These are phyloP conservation scores for Exophiala mesophila DNA, from an alignment of 2,329 filamentous ascomycete genomes.

Conservation along the genomic window DNA sequence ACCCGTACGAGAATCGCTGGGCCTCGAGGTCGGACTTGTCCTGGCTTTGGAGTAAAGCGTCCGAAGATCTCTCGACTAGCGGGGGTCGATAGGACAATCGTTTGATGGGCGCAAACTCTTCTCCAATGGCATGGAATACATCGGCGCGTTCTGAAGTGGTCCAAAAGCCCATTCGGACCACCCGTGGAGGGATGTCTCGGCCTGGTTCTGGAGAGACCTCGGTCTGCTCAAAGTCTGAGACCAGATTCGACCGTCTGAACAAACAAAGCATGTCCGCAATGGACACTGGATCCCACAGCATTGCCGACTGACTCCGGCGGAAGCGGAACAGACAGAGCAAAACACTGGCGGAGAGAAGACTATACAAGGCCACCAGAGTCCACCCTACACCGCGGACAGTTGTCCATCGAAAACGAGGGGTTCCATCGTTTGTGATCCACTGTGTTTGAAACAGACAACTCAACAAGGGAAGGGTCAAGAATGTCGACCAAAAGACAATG, in stretches of 20 bases:
- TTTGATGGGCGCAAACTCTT: slow-evolving; percentile 49
- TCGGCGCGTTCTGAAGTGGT: slow-evolving; percentile 60
- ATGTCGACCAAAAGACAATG: slow-evolving; percentile 68
- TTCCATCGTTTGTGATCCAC: slow-evolving; percentile 54
- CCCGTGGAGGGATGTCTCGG: slow-evolving; percentile 51
- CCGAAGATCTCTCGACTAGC: slow-evolving; percentile 11
- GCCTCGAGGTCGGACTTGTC: slow-evolving; percentile 36
- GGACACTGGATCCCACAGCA: slow-evolving; percentile 79
- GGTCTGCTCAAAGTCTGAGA: slow-evolving; percentile 65
- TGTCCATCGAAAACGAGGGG: slow-evolving; percentile 70
- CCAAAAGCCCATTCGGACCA: slow-evolving; percentile 83
- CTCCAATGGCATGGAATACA: slow-evolving; percentile 76
- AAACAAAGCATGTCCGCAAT: slow-evolving; percentile 76
- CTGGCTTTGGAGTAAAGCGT: slow-evolving; percentile 9
- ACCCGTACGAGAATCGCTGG: slow-evolving; percentile 34
- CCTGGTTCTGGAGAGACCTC: slow-evolving; percentile 51
- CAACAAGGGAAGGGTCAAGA: slow-evolving; percentile 76
- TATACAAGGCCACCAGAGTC: slow-evolving; percentile 70
- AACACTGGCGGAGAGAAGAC: slow-evolving; percentile 57
- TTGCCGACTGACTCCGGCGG: slow-evolving; percentile 61
- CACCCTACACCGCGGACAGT: slow-evolving; percentile 73
- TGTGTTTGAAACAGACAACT: slow-evolving; percentile 69
- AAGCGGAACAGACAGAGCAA: slow-evolving; percentile 61
- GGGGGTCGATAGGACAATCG: slow-evolving; percentile 42
- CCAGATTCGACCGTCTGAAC: slow-evolving; percentile 72